Evolutionary conservation across 1,139 yeast species (phyloP), one percentile per base, ranked within the genome.

Genomic region (Groenewaldozyma auringiensis): DNA sequence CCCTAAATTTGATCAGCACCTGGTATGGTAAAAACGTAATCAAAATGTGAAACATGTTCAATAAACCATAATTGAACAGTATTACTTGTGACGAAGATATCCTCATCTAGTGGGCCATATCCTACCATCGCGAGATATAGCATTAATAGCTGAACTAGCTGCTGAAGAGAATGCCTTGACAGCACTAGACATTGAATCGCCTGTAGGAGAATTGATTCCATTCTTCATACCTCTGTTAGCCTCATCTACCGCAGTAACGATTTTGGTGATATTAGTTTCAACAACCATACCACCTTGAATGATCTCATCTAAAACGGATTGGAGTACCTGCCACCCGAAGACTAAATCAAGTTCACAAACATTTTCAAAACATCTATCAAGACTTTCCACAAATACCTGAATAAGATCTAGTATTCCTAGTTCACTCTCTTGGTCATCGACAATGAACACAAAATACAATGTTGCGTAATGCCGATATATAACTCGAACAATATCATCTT

Each of bases 241-340:
- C 37, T 67, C 68, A 45, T 69, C 71, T 2, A 69, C 71, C 1
- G 74, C 69, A 0, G 94, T 88, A n/a, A 89, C 96, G 35, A 92
- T 88, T 52, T 85, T 77, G 36, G 70, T 64, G 22, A 88, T 86
- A 57, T 83, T 87, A 1, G 98, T 89, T 62, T 92, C 98, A 35
- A 94, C 86, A n/a, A 92, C 98, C 94, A 94, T 83, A 0, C 99
- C 99, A 25, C 97, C 98, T 62, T 92, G 98, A 1, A 92, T 83
- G 37, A 92, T 84, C 58, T 94, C 97, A 32, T 64, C 66, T 46
- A 92, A 67, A 3, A 92, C 96, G 1, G 95, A 83, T 60, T 92
- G 95, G 38, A 92, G 69, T 13, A 88, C 94, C 64, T 92, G 96
- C 96, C 97, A 92, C 21, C 96, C 96, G 52, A 88, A 89, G 21